These are phyloP conservation scores for Teratosphaeria nubilosa DNA, from an alignment of 2,329 filamentous ascomycete genomes.

Conservation along the genomic window DNA sequence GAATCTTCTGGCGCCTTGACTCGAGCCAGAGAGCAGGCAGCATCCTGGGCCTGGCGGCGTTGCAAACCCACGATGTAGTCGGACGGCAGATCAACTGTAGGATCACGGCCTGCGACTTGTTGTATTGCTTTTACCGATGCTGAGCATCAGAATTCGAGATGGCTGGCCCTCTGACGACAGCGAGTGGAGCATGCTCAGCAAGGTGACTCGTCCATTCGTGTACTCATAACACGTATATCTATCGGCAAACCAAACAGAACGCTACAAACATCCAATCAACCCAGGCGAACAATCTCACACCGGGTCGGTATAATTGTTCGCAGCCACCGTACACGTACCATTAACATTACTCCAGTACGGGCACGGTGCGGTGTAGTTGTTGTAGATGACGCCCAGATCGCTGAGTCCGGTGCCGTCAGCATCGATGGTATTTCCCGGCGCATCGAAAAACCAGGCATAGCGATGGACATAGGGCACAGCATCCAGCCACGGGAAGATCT, in stretches of 20 bases:
- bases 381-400: slow-evolving; percentile 14
- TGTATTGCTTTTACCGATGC: no score
- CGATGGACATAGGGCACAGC: slow-evolving; percentile 26
- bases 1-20: no score
- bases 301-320: not conserved
- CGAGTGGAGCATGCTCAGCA: no score
- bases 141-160: no score
- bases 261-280: not conserved
- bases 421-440: slow-evolving; percentile 20
- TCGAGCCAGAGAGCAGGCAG: no score
- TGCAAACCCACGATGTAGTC: no score
- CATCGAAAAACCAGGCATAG: slow-evolving; percentile 26
- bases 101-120: no score
- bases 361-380: slow-evolving; percentile 12
- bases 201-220: not conserved
- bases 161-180: no score
- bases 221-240: not conserved
- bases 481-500: slow-evolving; percentile 38
- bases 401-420: slow-evolving; percentile 12
- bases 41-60: no score
- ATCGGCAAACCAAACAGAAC: not conserved
- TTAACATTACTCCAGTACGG: slow-evolving; percentile 4
- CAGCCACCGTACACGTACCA: not conserved
- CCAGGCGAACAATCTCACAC: not conserved
- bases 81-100: no score